phyloP scores from a whole-genome alignment of 2,329 filamentous ascomycete genomes.

The Neocatenulostroma microsporum region DNA sequence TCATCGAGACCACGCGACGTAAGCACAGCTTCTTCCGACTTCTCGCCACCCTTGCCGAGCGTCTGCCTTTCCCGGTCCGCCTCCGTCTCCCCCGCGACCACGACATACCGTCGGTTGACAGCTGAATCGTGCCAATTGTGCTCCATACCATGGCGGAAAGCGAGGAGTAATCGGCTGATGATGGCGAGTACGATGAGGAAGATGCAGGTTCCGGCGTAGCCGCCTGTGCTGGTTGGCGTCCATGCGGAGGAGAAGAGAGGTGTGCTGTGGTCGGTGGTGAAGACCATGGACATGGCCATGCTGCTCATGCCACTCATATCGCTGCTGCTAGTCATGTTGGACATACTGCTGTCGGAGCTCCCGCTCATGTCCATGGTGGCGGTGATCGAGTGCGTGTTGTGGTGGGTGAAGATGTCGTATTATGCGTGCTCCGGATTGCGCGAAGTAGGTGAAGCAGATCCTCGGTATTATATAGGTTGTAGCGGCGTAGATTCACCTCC shows the following conservation, averaged over 20 bases:
- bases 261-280: constrained; percentile 57
- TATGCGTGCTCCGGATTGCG: too few relatives aligned
- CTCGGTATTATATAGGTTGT: too few relatives aligned
- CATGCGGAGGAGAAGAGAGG: constrained; percentile 62
- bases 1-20: constrained; percentile 75
- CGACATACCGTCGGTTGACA: constrained; percentile 66
- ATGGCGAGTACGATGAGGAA: constrained; percentile 74
- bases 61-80: constrained; percentile 39
- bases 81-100: constrained; percentile 54
- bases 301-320: constrained; percentile 8
- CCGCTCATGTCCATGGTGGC: constrained; percentile 6
- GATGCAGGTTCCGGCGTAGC: constrained; percentile 84
- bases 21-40: constrained; percentile 57
- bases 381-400: not conserved
- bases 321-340: constrained; percentile 8
- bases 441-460: too few relatives aligned
- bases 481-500: too few relatives aligned
- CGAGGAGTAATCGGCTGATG: constrained; percentile 62
- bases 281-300: constrained; percentile 49
- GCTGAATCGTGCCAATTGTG: constrained; percentile 65
- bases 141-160: constrained; percentile 55
- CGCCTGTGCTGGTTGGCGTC: constrained; percentile 61
- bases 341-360: not conserved
- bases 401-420: too few relatives aligned
- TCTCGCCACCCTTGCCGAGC: constrained; percentile 25